phyloP scores from a whole-genome alignment of 306 rosid species.

The Malus domestica region ASM211411v1 NC_041803.1:15694501-15695000 shows the following conservation, averaged over 20 bases:
- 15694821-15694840: slow-evolving; percentile 45
- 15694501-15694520: no score
- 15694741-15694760: slow-evolving; percentile 21
- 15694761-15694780: not conserved
- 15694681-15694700: slow-evolving; percentile 1
- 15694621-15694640: not conserved
- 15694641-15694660: no score
- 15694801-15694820: not conserved
- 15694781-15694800: slow-evolving; percentile 19
- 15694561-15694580: no score
- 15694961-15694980: slow-evolving; percentile 20
- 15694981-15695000: slow-evolving; percentile 71
- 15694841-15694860: slow-evolving; percentile 69
- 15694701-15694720: slow-evolving; percentile 24
- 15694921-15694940: slow-evolving; percentile 17
- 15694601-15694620: no score
- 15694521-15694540: no score
- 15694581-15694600: no score
- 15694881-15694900: slow-evolving; percentile 29
- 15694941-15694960: slow-evolving; percentile 19
- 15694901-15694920: slow-evolving; percentile 24
- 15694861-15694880: slow-evolving; percentile 59
- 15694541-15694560: no score
- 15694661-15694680: not conserved
- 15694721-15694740: slow-evolving; percentile 34